phyloP scores from a whole-genome alignment of 805 yeast species.

The Candida adriatica region DNA sequence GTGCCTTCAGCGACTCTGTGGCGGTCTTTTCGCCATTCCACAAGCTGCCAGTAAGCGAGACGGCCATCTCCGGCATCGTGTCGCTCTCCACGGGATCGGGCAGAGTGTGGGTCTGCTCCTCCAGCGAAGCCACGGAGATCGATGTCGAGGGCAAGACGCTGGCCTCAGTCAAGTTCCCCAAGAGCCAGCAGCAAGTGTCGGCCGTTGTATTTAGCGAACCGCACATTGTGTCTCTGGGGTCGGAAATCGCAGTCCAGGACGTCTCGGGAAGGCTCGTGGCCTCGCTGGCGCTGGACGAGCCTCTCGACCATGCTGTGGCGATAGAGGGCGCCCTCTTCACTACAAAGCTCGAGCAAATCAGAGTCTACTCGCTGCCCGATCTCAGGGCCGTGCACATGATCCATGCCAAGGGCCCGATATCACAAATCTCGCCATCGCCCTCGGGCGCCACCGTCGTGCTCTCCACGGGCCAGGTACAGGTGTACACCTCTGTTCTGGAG shows the following conservation, averaged over 20 bases:
- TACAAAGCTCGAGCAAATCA: conserved; percentile 5
- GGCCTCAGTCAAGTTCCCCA: conserved; percentile 11
- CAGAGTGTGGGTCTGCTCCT: conserved; percentile 25
- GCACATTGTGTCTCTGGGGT: conserved; percentile 2
- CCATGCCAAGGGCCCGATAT: conserved; percentile 8
- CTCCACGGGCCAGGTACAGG: conserved; percentile 27
- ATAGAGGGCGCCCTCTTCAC: conserved; percentile 7
- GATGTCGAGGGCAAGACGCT: conserved; percentile 13
- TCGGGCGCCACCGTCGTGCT: conserved; percentile 17
- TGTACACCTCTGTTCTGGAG: conserved; percentile 21
- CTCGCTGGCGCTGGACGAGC: conserved; percentile 5
- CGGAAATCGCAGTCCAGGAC: conserved; percentile 7
- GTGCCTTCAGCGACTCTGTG: conserved; percentile 29
- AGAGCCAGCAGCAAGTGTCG: conserved; percentile 7
- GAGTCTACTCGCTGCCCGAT: conserved; percentile 7
- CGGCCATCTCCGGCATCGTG: conserved; percentile 24
- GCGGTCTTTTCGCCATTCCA: conserved; percentile 37
- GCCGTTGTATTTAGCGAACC: conserved; percentile 1
- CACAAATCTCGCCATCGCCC: conserved; percentile 1
- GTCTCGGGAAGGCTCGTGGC: conserved; percentile 5
- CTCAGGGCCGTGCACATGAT: conserved; percentile 8
- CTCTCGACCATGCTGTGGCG: conserved; percentile 4
- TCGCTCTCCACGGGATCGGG: conserved; percentile 7
- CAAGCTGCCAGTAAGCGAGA: conserved; percentile 32
- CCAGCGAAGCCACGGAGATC: conserved; percentile 16